These are phyloP conservation scores for Aethionema arabicum DNA, from an alignment of 345 rosid species.

Conservation along the genomic window DNA sequence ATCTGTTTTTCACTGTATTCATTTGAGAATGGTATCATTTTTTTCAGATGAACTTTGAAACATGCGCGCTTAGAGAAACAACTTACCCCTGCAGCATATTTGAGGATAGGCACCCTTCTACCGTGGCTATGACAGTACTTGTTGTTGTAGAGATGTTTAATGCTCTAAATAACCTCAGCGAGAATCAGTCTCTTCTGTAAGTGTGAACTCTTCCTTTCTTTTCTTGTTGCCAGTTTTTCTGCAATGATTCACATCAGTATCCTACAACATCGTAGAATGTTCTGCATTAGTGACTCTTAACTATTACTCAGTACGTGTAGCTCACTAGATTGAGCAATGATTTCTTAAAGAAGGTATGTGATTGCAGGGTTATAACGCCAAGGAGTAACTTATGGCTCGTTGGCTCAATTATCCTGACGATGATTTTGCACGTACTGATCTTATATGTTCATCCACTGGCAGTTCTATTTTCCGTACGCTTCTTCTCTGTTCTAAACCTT, in stretches of 20 bases:
- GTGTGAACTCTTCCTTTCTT: conserved; percentile 34
- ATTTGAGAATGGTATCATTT: conserved; percentile 11
- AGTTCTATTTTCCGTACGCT: conserved; percentile 90
- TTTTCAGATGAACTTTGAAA: conserved; percentile 91
- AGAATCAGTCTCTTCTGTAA: conserved; percentile 95
- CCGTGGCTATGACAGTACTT: conserved; percentile 97
- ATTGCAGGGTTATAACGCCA: conserved; percentile 83
- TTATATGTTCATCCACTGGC: conserved; percentile 84
- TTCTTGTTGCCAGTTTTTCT: conserved; percentile 14
- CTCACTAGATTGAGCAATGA: too few species aligned
- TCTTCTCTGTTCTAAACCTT: conserved; percentile 18
- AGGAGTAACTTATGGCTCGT: conserved; percentile 99
- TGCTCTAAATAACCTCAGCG: conserved; percentile 97
- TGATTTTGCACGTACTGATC: conserved; percentile 83
- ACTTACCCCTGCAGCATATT: conserved; percentile 89
- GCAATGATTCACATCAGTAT: conserved; percentile 2
- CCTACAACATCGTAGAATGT: conserved; percentile 7
- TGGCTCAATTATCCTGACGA: conserved; percentile 82
- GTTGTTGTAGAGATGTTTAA: conserved; percentile 99
- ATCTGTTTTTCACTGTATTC: conserved; percentile 1
- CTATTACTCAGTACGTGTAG: not conserved
- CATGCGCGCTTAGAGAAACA: conserved; percentile 82
- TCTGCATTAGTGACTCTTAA: conserved; percentile 5
- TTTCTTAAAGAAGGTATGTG: conserved; percentile 22
- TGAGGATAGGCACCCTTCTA: conserved; percentile 94